phyloP scores from a whole-genome alignment of 345 rosid genomes.

The Acer yangbiense region DNA sequence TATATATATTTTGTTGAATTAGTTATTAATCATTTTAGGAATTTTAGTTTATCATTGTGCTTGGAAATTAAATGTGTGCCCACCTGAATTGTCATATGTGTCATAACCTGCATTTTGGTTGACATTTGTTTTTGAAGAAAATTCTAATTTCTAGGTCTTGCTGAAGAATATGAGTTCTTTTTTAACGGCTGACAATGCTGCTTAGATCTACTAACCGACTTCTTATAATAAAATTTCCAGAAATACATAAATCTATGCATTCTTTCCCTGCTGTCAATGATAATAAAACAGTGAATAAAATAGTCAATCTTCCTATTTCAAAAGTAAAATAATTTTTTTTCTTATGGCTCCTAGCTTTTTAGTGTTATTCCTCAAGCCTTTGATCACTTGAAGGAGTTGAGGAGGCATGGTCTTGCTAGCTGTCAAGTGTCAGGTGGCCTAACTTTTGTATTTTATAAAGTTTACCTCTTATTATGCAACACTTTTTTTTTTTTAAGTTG shows the following conservation, averaged over 20 bases:
- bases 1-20: neutral
- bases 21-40: neutral
- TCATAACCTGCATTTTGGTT: neutral
- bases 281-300: too few species aligned
- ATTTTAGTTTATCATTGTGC: neutral
- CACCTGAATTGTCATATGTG: neutral
- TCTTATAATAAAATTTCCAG: neutral
- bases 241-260: neutral
- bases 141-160: neutral
- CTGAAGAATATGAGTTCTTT: neutral
- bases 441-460: neutral
- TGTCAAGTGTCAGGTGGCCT: neutral
- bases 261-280: neutral
- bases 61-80: constrained; percentile 11
- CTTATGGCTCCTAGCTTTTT: neutral
- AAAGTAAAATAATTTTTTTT: neutral
- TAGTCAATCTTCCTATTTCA: too few species aligned
- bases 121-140: constrained; percentile 2
- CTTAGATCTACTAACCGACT: too few species aligned
- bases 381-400: neutral
- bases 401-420: neutral
- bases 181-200: neutral
- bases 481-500: neutral
- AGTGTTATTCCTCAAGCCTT: neutral
- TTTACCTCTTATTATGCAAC: neutral